Evolutionary conservation across 1,284 basidiomycete species (phyloP).

Genomic region (Trametes polyzona): DNA sequence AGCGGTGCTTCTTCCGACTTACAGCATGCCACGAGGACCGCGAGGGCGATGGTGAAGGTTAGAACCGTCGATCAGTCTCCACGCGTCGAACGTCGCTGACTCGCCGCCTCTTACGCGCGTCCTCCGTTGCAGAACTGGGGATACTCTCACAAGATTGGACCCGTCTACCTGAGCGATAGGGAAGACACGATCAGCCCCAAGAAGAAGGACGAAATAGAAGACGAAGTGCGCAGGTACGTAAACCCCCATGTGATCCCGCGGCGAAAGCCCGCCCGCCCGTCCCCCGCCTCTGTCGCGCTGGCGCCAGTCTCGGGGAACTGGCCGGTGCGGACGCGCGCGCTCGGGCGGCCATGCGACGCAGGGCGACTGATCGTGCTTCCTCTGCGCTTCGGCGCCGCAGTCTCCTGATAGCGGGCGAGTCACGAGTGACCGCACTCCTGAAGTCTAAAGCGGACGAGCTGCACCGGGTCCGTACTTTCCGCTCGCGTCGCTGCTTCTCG

Average conservation of each 20-base stretch:
- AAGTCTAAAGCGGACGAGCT: conserved; percentile 78
- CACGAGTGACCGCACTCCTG: conserved; percentile 71
- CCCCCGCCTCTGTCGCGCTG: conserved; percentile 5
- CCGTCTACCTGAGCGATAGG: conserved; percentile 78
- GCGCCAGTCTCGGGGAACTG: conserved; percentile 4
- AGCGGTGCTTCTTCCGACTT: conserved; percentile 93
- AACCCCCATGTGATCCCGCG: conserved; percentile 17
- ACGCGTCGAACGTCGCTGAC: conserved; percentile 4
- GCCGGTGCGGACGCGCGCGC: conserved; percentile 9
- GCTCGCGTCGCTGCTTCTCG: conserved; percentile 5
- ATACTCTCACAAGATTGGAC: conserved; percentile 84
- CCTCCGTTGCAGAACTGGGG: conserved; percentile 63
- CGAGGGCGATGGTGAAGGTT: conserved; percentile 89
- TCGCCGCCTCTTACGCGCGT: conserved; percentile 14
- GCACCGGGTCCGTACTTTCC: conserved; percentile 62
- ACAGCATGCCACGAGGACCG: conserved; percentile 76
- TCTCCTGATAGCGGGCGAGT: conserved; percentile 76
- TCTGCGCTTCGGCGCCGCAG: conserved; percentile 42
- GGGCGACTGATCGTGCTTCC: conserved; percentile 16
- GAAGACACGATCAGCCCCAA: conserved; percentile 71
- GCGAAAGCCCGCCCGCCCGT: conserved; percentile 12
- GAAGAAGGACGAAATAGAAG: conserved; percentile 83
- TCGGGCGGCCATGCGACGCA: conserved; percentile 15
- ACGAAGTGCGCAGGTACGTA: conserved; percentile 78
- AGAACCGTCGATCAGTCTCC: conserved; percentile 26